Evolutionary conservation across 257 asterid species (phyloP), one percentile per base, ranked within the genome.

Genomic region (Solanum clarkiae): DNA sequence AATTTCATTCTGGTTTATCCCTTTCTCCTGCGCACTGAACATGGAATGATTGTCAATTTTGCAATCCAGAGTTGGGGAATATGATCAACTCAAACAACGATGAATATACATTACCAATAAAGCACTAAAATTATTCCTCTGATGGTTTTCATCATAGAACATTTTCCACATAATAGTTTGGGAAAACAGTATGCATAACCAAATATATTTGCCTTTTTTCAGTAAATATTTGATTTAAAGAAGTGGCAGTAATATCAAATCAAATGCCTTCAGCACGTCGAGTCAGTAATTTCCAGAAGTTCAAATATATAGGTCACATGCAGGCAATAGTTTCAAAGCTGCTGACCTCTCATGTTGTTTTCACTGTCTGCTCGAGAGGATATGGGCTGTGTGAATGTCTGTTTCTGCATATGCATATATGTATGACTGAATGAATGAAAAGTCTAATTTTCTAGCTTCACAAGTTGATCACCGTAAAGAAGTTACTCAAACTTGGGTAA

Each of bases 1-100:
- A 63, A 94, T 91, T 80, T 93, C 98, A 89, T 93, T 80, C 85
- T 87, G 86, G 89, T 96, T 95, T 8, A 91, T 84, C 15, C 98
- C 99, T 88, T 85, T 89, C 57, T 92, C 97, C 89, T 86, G 89
- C 24, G 87, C 81, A 84, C 98, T 94, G 97, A 80, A 86, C 26
- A 60, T 71, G 81, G 86, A 68, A 70, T 79, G 72, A 84, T 83
- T 10, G 24, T 51, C 24, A 77, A 26, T 8, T 51, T 51, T 77
- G 47, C 63, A 26, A 72, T 77, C 63, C 16, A 77, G 16, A 51
- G 22, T 53, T 9, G 4, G 9, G 63, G 59, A 51, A 26, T 15
- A 53, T 16, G 65, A 77, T 77, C 63, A 77, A 77, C 63, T 77
- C 63, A 53, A 77, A 77, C 42, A 11, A 77, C 15, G 10, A 77